phyloP scores from a whole-genome alignment of 2,329 filamentous ascomycete genomes.

The Cytospora leucostoma region DNA sequence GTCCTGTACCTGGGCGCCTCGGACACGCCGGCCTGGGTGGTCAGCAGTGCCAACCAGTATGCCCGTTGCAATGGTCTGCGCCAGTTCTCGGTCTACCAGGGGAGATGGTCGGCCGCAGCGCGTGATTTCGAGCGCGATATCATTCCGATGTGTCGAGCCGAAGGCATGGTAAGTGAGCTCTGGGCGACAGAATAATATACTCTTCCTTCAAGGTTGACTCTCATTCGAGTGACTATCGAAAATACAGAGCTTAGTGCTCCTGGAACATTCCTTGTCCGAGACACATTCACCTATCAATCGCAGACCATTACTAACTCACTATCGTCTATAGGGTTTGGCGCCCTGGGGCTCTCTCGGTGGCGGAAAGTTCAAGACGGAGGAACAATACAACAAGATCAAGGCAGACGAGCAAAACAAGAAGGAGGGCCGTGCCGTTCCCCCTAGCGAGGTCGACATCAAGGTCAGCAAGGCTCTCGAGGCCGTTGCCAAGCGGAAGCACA shows the following conservation, averaged over 20 bases:
- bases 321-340: conserved; percentile 44
- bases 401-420: conserved; percentile 2
- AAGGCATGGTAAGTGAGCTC: conserved; percentile 43
- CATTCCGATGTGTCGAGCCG: conserved; percentile 62
- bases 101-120: conserved; percentile 39
- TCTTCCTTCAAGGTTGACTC: no score
- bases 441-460: conserved; percentile 55
- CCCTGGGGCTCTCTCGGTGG: conserved; percentile 56
- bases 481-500: conserved; percentile 49
- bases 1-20: conserved; percentile 40
- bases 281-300: no score
- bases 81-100: conserved; percentile 44
- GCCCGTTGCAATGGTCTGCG: conserved; percentile 39
- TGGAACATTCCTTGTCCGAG: no score
- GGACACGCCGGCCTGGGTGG: conserved; percentile 45
- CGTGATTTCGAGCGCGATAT: conserved; percentile 63
- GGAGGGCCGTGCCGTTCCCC: conserved; percentile 42
- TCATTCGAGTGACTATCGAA: no score
- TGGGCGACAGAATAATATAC: no score
- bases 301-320: no score
- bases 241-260: no score
- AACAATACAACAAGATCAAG: conserved; percentile 32
- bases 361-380: conserved; percentile 38
- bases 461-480: conserved; percentile 50
- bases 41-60: conserved; percentile 42